Conservation (phyloP, 2,329 filamentous ascomycete species). For the Fusarium acutatum region DNA sequence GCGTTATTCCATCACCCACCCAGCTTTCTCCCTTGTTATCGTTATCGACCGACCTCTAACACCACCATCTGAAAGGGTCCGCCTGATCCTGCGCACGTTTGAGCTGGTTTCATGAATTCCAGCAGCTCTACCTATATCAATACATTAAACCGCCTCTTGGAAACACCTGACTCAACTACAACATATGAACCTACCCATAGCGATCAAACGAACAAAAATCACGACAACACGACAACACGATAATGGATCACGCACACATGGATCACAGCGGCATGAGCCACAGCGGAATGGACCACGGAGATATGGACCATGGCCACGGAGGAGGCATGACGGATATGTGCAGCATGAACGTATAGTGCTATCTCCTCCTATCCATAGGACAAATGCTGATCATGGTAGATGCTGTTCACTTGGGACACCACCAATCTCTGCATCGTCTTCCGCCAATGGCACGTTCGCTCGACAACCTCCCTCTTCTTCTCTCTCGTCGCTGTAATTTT, state of each 20-base stretch:
- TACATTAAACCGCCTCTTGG: neutral
- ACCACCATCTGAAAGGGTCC: neutral
- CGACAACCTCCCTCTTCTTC: constrained; percentile 76
- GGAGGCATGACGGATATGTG: constrained; percentile 74
- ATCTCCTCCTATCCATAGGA: neutral
- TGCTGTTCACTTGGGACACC: constrained; percentile 98
- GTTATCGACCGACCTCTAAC: constrained; percentile 15
- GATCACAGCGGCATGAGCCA: constrained; percentile 56
- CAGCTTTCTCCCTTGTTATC: constrained; percentile 12
- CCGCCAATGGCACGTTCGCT: constrained; percentile 85
- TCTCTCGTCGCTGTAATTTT: constrained; percentile 85
- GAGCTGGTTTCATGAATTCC: constrained; percentile 48
- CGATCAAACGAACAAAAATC: neutral
- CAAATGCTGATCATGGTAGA: constrained; percentile 63
- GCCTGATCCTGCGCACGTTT: constrained; percentile 49
- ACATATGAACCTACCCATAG: neutral
- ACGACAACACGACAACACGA: neutral
- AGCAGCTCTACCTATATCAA: constrained; percentile 5
- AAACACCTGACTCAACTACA: neutral
- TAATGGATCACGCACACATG: constrained; percentile 56
- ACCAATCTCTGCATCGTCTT: constrained; percentile 96
- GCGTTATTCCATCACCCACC: constrained; percentile 13
- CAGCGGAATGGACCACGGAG: constrained; percentile 52
- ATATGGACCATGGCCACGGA: constrained; percentile 61
- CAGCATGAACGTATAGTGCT: constrained; percentile 82